phyloP scores from a whole-genome alignment of 2,329 filamentous ascomycete genomes.

The Stachybotrys chlorohalonatus region DNA sequence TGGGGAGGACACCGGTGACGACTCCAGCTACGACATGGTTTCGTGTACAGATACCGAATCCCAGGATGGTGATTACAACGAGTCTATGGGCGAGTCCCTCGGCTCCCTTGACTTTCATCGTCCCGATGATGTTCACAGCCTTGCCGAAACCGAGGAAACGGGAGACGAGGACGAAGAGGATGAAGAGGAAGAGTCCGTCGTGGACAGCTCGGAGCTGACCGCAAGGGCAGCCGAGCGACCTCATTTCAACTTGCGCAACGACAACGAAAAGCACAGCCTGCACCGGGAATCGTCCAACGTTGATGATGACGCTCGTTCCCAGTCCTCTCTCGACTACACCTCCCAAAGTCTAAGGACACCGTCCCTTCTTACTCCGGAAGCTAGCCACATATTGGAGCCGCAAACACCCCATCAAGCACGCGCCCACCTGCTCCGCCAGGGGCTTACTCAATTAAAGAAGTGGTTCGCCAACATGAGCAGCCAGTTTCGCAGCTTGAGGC shows the following conservation, averaged over 20 bases:
- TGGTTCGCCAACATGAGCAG: not conserved
- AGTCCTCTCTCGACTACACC: slow-evolving; percentile 37
- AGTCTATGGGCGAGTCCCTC: slow-evolving; percentile 39
- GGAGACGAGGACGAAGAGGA: slow-evolving; percentile 25
- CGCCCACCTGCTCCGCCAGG: not conserved
- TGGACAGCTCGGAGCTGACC: slow-evolving; percentile 16
- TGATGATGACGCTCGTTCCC: slow-evolving; percentile 31
- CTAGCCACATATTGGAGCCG: slow-evolving; percentile 14
- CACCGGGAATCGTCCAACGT: not conserved
- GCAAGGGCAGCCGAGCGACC: not conserved
- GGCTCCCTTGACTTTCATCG: slow-evolving; percentile 39
- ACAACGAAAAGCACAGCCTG: not conserved
- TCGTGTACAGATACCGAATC: slow-evolving; percentile 43
- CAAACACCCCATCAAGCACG: slow-evolving; percentile 3
- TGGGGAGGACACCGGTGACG: slow-evolving; percentile 40
- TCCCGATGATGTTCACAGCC: slow-evolving; percentile 42
- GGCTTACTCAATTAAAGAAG: not conserved
- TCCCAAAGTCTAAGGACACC: slow-evolving; percentile 37
- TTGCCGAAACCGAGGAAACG: slow-evolving; percentile 39
- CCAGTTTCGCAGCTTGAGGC: not conserved
- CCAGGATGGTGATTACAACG: slow-evolving; percentile 36
- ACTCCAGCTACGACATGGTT: slow-evolving; percentile 50
- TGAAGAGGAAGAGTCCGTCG: slow-evolving; percentile 14
- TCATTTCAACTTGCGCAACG: not conserved
- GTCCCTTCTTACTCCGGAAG: slow-evolving; percentile 27